Evolutionary conservation across 768 basidiomycete species (phyloP), one percentile per base, ranked within the genome.

Genomic region (Jaapia argillacea): DNA sequence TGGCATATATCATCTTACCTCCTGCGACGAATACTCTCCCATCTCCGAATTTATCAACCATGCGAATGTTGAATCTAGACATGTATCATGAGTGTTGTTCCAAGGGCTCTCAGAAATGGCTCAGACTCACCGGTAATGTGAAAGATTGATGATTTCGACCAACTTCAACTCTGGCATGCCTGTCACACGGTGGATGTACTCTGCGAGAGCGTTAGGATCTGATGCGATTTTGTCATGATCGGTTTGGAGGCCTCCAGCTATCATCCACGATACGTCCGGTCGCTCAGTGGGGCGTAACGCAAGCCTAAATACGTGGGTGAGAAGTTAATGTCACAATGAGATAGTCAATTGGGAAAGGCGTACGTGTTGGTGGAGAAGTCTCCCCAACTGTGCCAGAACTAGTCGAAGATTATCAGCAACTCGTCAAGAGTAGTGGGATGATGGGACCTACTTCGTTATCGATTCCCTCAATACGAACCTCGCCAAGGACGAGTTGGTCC

Each of bases 11-110:
- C 3, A 40, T 36, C 47, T 24, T 6, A 49, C 52, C 52, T 35
- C 52, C 52, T 12, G 40, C 48, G 20, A 54, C 24, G 35, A 54
- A 51, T 12, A 49, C 48, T n/a, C 51, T 39, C 1, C 48, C 51
- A 21, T 37, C 21, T 23, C 31, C 20, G 37, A 54, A 52, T 14
- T 45, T 36, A 12, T 49, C 21, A 6, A 44, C 45, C 45, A 51
- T 42, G 18, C 50, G 44, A 31, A 48, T 40, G 26, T 49, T 53
- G 3, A 46, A 25, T 33, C 52, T 53, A 14, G 20, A 45, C 20
- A 16, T 27, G 24, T 14, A 23, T 10, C 10, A 33, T 10, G 28
- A 16, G 16, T 10, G 28, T 16, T 10, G 28, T 16, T 33, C 10
- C 16, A 33, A 10, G 28, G 10, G 10, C 28, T 14, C 25, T 25